Conservation (phyloP, 345 rosid species). For the Eucalyptus pauciflora region DNA sequence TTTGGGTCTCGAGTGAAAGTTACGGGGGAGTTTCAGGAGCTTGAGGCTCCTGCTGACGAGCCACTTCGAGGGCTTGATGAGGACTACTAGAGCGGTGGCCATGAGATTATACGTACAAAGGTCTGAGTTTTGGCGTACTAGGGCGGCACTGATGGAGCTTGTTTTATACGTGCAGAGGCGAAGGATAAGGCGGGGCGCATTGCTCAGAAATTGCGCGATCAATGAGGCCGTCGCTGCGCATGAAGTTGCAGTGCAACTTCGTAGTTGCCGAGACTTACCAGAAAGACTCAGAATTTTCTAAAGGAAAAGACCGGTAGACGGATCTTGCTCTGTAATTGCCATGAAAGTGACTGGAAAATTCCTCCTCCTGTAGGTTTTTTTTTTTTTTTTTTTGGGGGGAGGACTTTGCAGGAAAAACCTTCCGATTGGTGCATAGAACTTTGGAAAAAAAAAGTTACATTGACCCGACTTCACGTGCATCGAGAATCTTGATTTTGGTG, state of each 20-base stretch:
- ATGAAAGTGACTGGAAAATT: background rate
- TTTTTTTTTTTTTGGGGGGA: no score
- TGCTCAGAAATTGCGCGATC: background rate
- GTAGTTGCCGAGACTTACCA: background rate
- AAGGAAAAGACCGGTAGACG: background rate
- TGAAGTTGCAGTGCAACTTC: background rate
- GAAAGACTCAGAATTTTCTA: background rate
- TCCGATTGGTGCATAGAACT: background rate
- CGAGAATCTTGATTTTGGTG: background rate
- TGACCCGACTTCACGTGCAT: accelerated
- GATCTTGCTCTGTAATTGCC: background rate
- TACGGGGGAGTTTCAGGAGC: background rate
- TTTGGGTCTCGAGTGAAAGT: background rate
- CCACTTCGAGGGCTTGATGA: background rate
- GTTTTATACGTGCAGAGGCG: background rate
- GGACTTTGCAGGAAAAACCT: background rate
- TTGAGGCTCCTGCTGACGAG: background rate
- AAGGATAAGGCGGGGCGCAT: background rate
- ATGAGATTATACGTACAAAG: background rate
- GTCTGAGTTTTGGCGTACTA: background rate
- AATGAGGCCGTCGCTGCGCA: background rate
- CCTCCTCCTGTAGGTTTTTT: background rate
- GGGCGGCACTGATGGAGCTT: background rate
- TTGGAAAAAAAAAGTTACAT: background rate
- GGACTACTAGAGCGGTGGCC: background rate